These are phyloP conservation scores for Botrytis byssoidea DNA, from an alignment of 2,329 filamentous ascomycete genomes.

Conservation along the genomic window DNA sequence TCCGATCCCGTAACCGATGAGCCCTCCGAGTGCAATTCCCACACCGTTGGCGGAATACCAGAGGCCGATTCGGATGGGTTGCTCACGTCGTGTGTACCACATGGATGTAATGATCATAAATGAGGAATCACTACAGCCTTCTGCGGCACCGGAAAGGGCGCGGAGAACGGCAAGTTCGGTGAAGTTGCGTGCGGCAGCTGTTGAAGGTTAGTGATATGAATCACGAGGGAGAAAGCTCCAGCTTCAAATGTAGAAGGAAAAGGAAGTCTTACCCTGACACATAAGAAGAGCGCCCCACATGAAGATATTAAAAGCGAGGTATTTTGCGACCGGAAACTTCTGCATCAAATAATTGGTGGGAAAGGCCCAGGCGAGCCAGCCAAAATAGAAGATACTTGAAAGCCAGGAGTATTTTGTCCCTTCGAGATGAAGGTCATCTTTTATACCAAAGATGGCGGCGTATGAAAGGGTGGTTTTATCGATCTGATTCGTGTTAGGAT, in stretches of 20 bases:
- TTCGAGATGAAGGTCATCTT: conserved; percentile 51
- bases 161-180: neutral
- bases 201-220: conserved; percentile 39
- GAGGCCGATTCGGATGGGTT: conserved; percentile 57
- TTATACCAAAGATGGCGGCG: conserved; percentile 57
- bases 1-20: conserved; percentile 55
- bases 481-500: conserved; percentile 20
- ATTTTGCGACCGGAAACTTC: conserved; percentile 50
- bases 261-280: neutral
- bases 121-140: conserved; percentile 44
- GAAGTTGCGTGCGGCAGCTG: conserved; percentile 24
- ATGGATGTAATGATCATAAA: conserved; percentile 53
- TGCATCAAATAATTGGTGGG: conserved; percentile 55
- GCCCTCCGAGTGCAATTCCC: conserved; percentile 57
- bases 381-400: conserved; percentile 53
- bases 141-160: conserved; percentile 25
- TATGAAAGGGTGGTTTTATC: conserved; percentile 51
- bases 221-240: conserved; percentile 30
- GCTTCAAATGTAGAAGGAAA: conserved; percentile 30
- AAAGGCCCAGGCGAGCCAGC: conserved; percentile 53
- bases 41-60: conserved; percentile 61
- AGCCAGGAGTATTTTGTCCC: conserved; percentile 46
- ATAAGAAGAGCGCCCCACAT: conserved; percentile 13
- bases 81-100: conserved; percentile 57
- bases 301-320: conserved; percentile 40